phyloP scores from a whole-genome alignment of 2,329 filamentous ascomycete genomes.

The Xylariaceae sp. region DNA sequence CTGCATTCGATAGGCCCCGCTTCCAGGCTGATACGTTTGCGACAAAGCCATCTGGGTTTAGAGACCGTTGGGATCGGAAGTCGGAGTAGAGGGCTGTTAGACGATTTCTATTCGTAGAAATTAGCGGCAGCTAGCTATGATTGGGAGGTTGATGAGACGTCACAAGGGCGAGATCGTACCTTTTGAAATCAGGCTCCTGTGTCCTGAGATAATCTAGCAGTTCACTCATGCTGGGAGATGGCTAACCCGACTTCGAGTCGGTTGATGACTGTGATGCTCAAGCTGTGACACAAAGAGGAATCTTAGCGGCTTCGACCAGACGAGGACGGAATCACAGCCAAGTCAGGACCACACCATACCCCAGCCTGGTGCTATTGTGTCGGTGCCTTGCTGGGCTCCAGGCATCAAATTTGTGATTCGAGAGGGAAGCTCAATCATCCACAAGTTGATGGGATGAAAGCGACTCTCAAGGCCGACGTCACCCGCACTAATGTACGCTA shows the following conservation, averaged over 20 bases:
- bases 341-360: neutral
- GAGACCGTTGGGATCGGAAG: constrained; percentile 67
- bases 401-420: constrained; percentile 5
- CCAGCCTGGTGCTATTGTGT: too few species aligned
- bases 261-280: neutral
- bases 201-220: constrained; percentile 63
- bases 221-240: constrained; percentile 52
- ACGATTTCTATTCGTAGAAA: constrained; percentile 55
- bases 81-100: constrained; percentile 86
- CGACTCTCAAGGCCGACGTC: constrained; percentile 24
- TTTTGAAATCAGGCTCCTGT: constrained; percentile 59
- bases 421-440: constrained; percentile 9
- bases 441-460: constrained; percentile 3
- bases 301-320: neutral
- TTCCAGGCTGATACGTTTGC: constrained; percentile 81
- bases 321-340: neutral
- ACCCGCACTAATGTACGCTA: constrained; percentile 12
- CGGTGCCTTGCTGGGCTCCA: too few species aligned
- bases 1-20: constrained; percentile 65
- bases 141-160: neutral
- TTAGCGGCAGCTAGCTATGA: neutral
- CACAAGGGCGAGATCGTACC: constrained; percentile 33
- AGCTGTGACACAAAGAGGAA: neutral
- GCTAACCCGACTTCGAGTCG: neutral
- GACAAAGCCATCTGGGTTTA: constrained; percentile 80